These are phyloP conservation scores for Talaromyces funiculosus DNA, from an alignment of 2,329 filamentous ascomycete species.

Conservation along the genomic window DNA sequence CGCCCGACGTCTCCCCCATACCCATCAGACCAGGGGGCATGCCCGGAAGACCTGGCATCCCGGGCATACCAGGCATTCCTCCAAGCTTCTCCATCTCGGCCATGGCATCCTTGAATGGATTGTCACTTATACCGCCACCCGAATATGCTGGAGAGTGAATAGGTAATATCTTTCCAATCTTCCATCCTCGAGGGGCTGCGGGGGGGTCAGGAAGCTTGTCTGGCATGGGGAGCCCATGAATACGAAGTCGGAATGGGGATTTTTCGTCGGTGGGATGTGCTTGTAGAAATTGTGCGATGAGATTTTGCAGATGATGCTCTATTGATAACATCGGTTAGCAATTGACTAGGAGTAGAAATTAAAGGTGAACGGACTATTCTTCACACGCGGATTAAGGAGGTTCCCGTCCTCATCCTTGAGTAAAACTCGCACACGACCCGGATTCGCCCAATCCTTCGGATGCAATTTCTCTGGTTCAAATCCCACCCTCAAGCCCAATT, in stretches of 20 bases:
- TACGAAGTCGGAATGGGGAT: constrained; percentile 63
- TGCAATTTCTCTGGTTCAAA: constrained; percentile 90
- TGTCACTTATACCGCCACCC: constrained; percentile 88
- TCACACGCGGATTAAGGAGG: constrained; percentile 48
- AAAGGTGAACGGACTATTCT: constrained; percentile 51
- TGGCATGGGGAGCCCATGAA: constrained; percentile 66
- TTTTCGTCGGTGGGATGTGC: constrained; percentile 70
- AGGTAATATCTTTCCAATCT: constrained; percentile 76
- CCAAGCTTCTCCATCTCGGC: constrained; percentile 67
- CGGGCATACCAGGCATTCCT: constrained; percentile 40
- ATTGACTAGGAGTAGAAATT: not conserved
- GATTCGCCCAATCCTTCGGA: constrained; percentile 97
- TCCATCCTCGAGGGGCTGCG: constrained; percentile 82
- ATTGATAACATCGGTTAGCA: not conserved
- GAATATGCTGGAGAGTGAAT: constrained; percentile 84
- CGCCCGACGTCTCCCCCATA: constrained; percentile 39
- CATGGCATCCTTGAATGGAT: constrained; percentile 96
- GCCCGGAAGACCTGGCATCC: constrained; percentile 9
- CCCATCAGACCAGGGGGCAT: constrained; percentile 28
- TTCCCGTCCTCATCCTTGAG: constrained; percentile 54
- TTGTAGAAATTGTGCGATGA: constrained; percentile 71
- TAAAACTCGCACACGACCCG: constrained; percentile 76
- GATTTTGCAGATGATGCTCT: constrained; percentile 80
- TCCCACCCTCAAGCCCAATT: constrained; percentile 56
- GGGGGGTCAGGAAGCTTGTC: constrained; percentile 65